A percentile compares a stretch with the other conserved stretches of the same genome.
Conservation (phyloP, 177 flowering plant genomes). For the Vitis hybrid region DNA sequence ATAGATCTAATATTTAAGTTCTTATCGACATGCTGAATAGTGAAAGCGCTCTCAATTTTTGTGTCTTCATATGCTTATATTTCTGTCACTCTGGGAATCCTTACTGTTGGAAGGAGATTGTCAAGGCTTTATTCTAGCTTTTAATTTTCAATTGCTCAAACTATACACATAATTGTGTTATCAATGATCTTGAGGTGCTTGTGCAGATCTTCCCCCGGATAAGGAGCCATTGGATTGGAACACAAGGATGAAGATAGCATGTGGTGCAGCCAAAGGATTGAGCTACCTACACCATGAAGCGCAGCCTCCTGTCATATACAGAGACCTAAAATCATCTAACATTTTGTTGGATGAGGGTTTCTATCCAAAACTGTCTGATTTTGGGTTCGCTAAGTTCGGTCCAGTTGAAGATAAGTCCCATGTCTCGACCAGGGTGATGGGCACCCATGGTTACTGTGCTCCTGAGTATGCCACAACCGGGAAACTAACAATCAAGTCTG, state of each 20-base stretch:
- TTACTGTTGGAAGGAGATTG: no score
- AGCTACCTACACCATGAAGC: slow-evolving; percentile 40
- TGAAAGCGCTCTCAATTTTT: no score
- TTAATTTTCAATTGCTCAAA: background rate
- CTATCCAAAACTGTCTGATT: slow-evolving; percentile 50
- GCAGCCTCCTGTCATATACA: slow-evolving; percentile 41
- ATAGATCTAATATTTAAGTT: no score
- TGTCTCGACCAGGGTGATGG: slow-evolving; percentile 48
- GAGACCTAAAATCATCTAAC: slow-evolving; percentile 45
- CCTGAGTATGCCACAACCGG: slow-evolving; percentile 42
- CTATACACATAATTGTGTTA: background rate
- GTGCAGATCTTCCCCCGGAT: slow-evolving; percentile 29
- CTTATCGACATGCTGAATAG: no score
- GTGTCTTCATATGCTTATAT: no score
- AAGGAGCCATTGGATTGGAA: slow-evolving; percentile 46
- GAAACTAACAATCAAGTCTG: slow-evolving; percentile 34
- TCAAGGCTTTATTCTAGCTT: no score
- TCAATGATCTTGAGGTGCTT: background rate
- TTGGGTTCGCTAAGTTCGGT: slow-evolving; percentile 47
- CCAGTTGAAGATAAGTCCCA: slow-evolving; percentile 37
- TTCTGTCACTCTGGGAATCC: no score
- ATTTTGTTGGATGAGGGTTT: slow-evolving; percentile 34
- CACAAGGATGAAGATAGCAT: slow-evolving; percentile 49
- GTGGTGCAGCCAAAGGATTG: slow-evolving; percentile 52
- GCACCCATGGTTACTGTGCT: slow-evolving; percentile 48